These are phyloP conservation scores for Monilinia aucupariae DNA, from an alignment of 2,329 filamentous ascomycete species.

Conservation along the genomic window DNA sequence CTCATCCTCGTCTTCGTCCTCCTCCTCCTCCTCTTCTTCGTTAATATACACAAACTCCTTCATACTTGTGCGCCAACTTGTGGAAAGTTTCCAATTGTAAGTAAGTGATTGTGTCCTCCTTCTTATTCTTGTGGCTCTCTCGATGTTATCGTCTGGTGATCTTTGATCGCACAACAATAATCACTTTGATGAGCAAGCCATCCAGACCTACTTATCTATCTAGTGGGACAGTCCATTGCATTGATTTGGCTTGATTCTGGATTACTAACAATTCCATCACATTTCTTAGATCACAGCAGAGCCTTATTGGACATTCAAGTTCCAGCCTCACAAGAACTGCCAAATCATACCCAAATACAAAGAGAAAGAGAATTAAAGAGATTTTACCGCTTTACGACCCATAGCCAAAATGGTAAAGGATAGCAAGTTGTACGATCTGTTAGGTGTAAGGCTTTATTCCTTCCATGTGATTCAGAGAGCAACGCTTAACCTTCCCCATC, in stretches of 20 bases:
- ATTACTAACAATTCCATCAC: not conserved
- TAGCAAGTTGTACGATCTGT: conserved; percentile 70
- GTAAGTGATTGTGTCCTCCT: not conserved
- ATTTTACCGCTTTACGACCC: not conserved
- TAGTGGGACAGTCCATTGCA: not conserved
- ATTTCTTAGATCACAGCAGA: not conserved
- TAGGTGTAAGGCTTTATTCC: conserved; percentile 56
- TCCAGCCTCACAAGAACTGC: not conserved
- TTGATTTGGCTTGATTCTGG: not conserved
- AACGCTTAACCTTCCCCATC: conserved; percentile 33
- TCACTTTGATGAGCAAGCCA: too few relatives aligned
- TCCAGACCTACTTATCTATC: too few relatives aligned
- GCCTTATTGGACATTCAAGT: not conserved
- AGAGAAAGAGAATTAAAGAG: not conserved
- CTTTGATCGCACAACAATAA: not conserved
- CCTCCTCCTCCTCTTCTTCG: too few relatives aligned
- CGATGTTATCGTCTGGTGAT: not conserved
- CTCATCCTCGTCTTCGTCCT: too few relatives aligned
- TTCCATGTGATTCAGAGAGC: not conserved
- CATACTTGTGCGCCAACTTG: not conserved
- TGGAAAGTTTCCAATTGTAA: not conserved
- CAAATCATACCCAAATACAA: not conserved
- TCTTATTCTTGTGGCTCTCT: not conserved
- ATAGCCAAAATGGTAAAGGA: conserved; percentile 65
- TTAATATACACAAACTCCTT: not conserved